Evolutionary conservation across 192 early-diverging fungal genomes (phyloP).

Genomic region (Rhizoclosmatium sp.): DNA sequence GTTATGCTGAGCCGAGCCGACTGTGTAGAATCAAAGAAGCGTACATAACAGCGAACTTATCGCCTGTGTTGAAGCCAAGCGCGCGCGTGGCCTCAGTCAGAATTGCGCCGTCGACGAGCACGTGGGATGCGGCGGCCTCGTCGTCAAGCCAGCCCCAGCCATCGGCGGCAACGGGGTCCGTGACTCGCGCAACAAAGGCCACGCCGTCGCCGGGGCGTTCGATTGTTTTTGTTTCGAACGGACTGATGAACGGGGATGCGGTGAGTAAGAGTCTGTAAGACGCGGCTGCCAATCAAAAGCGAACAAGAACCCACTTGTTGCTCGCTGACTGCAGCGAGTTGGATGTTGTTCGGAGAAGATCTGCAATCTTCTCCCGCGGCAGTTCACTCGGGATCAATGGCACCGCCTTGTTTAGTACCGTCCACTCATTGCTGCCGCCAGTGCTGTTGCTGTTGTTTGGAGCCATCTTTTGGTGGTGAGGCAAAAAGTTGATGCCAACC

Average conservation of each 20-base stretch:
- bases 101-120: constrained; percentile 14
- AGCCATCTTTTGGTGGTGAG: background rate
- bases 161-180: background rate
- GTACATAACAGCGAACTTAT: background rate
- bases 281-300: background rate
- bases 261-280: background rate
- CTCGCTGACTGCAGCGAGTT: background rate
- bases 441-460: background rate
- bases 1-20: no score
- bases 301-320: background rate
- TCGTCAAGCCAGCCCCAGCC: constrained; percentile 25
- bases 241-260: background rate
- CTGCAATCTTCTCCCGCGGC: background rate
- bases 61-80: background rate
- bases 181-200: constrained; percentile 2
- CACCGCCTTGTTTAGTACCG: background rate
- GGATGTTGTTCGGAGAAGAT: background rate
- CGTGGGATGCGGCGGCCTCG: background rate
- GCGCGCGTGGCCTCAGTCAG: constrained; percentile 24
- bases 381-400: background rate
- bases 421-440: constrained; percentile 5
- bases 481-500: background rate
- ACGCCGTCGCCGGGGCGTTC: constrained; percentile 3
- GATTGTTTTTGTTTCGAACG: background rate
- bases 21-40: background rate